Evolutionary conservation across 495 filamentous ascomycete genomes (phyloP), one percentile per base, ranked within the genome.

Genomic region (Glarea lozoyensis): DNA sequence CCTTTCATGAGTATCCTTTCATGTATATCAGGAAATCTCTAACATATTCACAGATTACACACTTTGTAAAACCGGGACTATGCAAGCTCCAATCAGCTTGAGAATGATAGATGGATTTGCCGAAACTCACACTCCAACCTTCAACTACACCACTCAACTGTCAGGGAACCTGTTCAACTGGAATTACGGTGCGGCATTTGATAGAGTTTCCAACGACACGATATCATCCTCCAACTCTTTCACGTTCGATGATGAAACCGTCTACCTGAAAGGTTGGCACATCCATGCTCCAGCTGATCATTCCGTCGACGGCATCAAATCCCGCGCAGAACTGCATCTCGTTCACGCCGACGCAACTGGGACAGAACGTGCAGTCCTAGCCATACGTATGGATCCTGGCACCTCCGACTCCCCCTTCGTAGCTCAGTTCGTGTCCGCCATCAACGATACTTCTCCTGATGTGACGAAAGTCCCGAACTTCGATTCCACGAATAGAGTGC

Each of bases 221-320:
- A 37, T 42, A n/a, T 40, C 42, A 4, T 13, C 19, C n/a, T 17
- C 17, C 10, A 56, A 56, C 1, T 18, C 23, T 19, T 36, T 61
- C 23, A 44, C 38, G 5, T 57, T 40, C 37, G 57, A 62, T 29
- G 53, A 57, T 37, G 33, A 45, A 30, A 60, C 57, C 6, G 36
- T 53, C 4, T 62, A 60, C 32, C 43, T 62, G 2, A 50, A 43
- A 39, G 57, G 59, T 41, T 62, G 59, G 59, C 57, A 62, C 45
- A 51, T 60, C 38, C 59, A 62, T 36, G 23, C 46, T 1, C 59
- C 59, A 3, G 57, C 59, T 17, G 59, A 60, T 40, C 59, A 62
- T 35, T 37, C 52, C 10, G 55, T 62, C 4, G 33, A 45, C 24
- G 42, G 45, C 35, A 57, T 56, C 30, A 52, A 55, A 30, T 51